A percentile compares a stretch with the other conserved stretches of the same genome.
Evolutionary conservation across 2,329 filamentous ascomycete genomes (phyloP).

Genomic region (Trichoderma koningiopsis): DNA sequence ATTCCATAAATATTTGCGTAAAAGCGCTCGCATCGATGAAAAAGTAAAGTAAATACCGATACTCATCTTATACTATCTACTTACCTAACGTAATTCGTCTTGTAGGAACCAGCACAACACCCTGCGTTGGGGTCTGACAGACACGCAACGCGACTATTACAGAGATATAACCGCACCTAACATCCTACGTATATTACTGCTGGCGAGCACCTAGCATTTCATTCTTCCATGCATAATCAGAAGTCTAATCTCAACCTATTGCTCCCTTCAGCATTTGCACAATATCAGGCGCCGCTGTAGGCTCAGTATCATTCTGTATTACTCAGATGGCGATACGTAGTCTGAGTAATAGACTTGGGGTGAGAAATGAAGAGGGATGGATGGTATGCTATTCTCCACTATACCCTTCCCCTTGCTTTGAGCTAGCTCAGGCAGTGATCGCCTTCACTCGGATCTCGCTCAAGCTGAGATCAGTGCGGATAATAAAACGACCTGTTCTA

Average conservation of each 20-base stretch:
- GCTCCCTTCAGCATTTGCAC: background rate
- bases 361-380: background rate
- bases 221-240: too few species aligned
- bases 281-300: background rate
- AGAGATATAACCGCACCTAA: too few species aligned
- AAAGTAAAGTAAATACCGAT: too few species aligned
- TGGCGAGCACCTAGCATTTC: too few species aligned
- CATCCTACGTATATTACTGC: too few species aligned
- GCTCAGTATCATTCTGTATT: background rate
- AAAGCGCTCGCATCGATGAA: too few species aligned
- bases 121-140: too few species aligned
- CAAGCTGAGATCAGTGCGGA: background rate
- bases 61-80: too few species aligned
- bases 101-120: too few species aligned
- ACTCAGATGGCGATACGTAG: background rate
- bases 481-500: background rate
- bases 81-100: too few species aligned
- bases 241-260: background rate
- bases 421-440: background rate
- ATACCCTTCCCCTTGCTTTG: background rate
- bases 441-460: background rate
- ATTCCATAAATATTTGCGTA: too few species aligned
- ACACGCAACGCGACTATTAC: too few species aligned
- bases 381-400: background rate
- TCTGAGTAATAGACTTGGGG: slow-evolving; percentile 8